Conservation (phyloP, 1,139 yeast genomes). For the Blastobotrys apis region DNA sequence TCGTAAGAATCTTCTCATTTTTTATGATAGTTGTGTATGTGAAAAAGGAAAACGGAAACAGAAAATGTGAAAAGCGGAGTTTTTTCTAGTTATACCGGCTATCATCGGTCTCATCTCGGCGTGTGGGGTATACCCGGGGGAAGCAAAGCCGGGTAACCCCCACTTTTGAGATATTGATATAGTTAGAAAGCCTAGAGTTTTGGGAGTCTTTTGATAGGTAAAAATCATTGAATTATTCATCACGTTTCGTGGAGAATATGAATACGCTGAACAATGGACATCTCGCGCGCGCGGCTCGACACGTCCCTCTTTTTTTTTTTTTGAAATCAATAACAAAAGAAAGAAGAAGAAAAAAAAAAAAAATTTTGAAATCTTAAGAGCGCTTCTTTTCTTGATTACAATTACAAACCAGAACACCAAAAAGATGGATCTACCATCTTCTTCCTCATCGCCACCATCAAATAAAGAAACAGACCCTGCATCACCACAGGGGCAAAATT, state of each 20-base stretch:
- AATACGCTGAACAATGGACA: too few relatives aligned
- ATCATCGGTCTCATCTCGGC: background rate
- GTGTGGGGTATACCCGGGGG: too few relatives aligned
- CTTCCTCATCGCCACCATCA: slow-evolving; percentile 2
- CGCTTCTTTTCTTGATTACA: too few relatives aligned
- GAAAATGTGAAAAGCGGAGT: slow-evolving; percentile 3
- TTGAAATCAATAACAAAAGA: background rate
- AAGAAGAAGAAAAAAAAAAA: background rate
- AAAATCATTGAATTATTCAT: too few relatives aligned
- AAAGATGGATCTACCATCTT: slow-evolving; percentile 3
- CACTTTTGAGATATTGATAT: too few relatives aligned
- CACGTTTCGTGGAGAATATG: too few relatives aligned
- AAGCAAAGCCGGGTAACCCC: too few relatives aligned
- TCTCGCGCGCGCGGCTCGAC: too few relatives aligned
- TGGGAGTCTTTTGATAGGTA: too few relatives aligned
- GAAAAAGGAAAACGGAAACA: slow-evolving; percentile 1
- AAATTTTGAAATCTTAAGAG: background rate
- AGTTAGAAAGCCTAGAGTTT: too few relatives aligned
- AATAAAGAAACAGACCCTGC: background rate
- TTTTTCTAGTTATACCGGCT: background rate
- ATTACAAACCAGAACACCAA: too few relatives aligned
- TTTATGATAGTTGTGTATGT: background rate
- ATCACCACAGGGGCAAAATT: background rate
- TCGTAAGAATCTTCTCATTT: slow-evolving; percentile 10
- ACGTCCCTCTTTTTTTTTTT: too few relatives aligned